Conservation (phyloP, 2,329 filamentous ascomycete species). For the Diaporthe citrichinensis region DNA sequence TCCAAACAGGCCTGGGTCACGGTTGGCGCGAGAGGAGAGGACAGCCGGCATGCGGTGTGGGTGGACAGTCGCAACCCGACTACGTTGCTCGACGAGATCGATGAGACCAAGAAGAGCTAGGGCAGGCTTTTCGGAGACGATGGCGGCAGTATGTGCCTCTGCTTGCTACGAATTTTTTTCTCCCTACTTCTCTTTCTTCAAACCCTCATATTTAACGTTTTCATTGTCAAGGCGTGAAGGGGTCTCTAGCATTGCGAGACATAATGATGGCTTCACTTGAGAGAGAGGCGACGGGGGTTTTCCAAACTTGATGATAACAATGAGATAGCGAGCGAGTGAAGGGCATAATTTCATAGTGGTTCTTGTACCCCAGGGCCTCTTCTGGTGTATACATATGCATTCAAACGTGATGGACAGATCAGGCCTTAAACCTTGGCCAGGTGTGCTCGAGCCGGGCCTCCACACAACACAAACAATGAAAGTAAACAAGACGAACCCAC, state of each 20-base stretch:
- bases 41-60: conserved; percentile 67
- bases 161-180: background rate
- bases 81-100: conserved; percentile 68
- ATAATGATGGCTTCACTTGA: conserved; percentile 25
- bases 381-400: background rate
- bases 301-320: background rate
- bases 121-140: background rate
- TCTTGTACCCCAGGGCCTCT: background rate
- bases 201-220: background rate
- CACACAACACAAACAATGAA: conserved; percentile 32
- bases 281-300: conserved; percentile 1
- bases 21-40: conserved; percentile 74
- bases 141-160: background rate
- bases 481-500: conserved; percentile 23
- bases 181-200: background rate
- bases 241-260: conserved; percentile 31
- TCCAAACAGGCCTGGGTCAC: conserved; percentile 79
- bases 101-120: conserved; percentile 56
- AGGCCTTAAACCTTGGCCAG: background rate
- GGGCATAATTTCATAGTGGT: conserved; percentile 31
- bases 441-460: conserved; percentile 4
- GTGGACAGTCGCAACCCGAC: conserved; percentile 69
- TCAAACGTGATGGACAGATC: background rate
- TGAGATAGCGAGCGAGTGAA: conserved; percentile 30
- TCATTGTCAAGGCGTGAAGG: conserved; percentile 1